Evolutionary conservation across 495 filamentous ascomycete genomes (phyloP), one percentile per base, ranked within the genome.

Genomic region (Aspergillus mulundensis): DNA sequence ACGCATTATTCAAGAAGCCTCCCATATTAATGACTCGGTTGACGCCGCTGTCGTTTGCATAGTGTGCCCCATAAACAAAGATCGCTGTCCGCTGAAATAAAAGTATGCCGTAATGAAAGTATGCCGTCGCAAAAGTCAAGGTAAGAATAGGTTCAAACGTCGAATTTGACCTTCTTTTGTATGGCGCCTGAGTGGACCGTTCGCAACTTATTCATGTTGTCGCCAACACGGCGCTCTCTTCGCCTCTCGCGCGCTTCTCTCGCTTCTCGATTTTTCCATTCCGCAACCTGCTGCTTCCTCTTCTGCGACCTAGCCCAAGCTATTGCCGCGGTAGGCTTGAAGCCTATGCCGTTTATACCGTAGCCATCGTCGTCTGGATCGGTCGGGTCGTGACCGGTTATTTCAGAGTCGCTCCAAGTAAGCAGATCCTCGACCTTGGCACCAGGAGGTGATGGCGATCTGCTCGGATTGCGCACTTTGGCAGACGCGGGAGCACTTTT

Each of bases 271-370:
- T 79, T 85, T 64, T 81, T 84, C 78, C 93, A 97, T 46, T 95
- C 90, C 46, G 83, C 80, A 43, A 97, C 78, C 70, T 97, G 93
- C 70, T 87, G 85, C 62, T 83, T 81, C 56, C 92, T 79, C 67
- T 84, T 87, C 67, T 91, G 82, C 7, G 82, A 78, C 53, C 93
- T 78, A 23, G 84, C 84, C 68, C 89, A 86, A 1, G 90, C 92
- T 28, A 91, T 84, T 30, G 88, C 87, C 16, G 91, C 80, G 8
- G 91, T 97, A 0, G 93, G 93, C 59, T 84, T 87, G 70, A 95
- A 97, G 1, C 92, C 93, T 63, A 97, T 87, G 14, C 93, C 93
- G 69, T 95, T 90, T 59, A 91, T 89, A 36, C 87, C 87, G 34
- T 87, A 87, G 23, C 87, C 87, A 69, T 91, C 87, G 59, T 90